Base-by-base conservation (phyloP, 1,284 basidiomycete species). In the Malassezia psittaci region DNA sequence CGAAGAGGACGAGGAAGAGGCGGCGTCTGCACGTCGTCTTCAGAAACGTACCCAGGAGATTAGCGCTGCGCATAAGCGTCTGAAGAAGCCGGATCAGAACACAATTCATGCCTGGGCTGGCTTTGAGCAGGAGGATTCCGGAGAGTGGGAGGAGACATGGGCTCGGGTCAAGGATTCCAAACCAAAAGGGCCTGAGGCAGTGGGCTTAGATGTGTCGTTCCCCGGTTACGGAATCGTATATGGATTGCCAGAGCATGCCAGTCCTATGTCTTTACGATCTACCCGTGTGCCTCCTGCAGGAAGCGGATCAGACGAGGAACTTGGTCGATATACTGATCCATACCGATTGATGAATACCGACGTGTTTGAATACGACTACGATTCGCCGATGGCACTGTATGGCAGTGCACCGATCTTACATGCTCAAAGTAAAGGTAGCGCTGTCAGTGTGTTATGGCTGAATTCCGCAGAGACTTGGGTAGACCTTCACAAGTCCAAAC, bases 181-280 rank as follows among this genome's bases (percentile, higher is more conserved):
- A 76, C 93, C 93, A 0, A 96, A 96, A 79, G 94, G 91, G 87
- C 94, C 93, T 19, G 90, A 98, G 76, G 90, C 87, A 0, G 80
- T 96, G 52, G 90, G 86, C 0, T 73, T 99, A 59, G 94, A 98
- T 71, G 86, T 98, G 65, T 83, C 83, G 54, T 98, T 98, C 81
- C 91, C 91, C 1, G 85, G 83, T 60, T 88, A 90, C 59, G 82
- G 83, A 33, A 85, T 87, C 59, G 83, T 96, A 55, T 98, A 88
- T 66, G 93, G 94, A 53, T 89, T 99, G 41, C 93, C 94, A 3
- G 90, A 99, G 77, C 94, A 94, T 69, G 93, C 94, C 9, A 90
- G 90, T 0, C 83, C 84, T 6, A 81, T 98, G 33, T 86, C 86
- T 12, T 82, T 98, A 2, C 90, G 90, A 5, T 64, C 62, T 9